These are phyloP conservation scores for Dichomitus squalens DNA, from an alignment of 1,284 basidiomycete genomes.

Conservation along the genomic window DNA sequence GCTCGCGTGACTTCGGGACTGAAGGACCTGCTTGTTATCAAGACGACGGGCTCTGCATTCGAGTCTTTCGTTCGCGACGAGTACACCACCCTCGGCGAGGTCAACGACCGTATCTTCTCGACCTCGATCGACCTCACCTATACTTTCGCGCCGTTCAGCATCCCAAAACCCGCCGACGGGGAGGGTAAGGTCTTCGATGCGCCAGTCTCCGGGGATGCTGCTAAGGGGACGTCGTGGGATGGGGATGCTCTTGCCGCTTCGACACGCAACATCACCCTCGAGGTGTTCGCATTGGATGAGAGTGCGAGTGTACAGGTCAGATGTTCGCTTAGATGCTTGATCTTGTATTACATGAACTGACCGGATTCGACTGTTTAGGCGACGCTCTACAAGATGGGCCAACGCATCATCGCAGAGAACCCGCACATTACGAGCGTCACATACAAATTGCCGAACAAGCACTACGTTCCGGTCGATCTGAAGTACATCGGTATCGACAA, in stretches of 20 bases:
- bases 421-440: slow-evolving; percentile 60
- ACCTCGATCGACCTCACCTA: slow-evolving; percentile 81
- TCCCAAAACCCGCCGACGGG: slow-evolving; percentile 41
- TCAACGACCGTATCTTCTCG: slow-evolving; percentile 87
- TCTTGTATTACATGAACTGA: neutral
- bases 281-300: slow-evolving; percentile 85
- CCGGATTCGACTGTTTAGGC: slow-evolving; percentile 50
- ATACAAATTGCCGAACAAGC: slow-evolving; percentile 91
- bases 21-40: slow-evolving; percentile 85
- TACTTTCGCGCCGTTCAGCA: slow-evolving; percentile 54
- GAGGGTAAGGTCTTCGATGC: slow-evolving; percentile 55
- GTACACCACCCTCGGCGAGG: slow-evolving; percentile 83
- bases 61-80: slow-evolving; percentile 84
- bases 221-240: slow-evolving; percentile 60
- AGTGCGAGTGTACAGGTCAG: slow-evolving; percentile 88
- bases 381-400: slow-evolving; percentile 89
- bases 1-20: slow-evolving; percentile 73
- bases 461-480: slow-evolving; percentile 88
- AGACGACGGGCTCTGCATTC: slow-evolving; percentile 89
- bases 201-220: slow-evolving; percentile 34
- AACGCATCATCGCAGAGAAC: slow-evolving; percentile 72
- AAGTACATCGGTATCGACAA: slow-evolving; percentile 60
- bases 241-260: slow-evolving; percentile 55
- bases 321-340: too few relatives aligned
- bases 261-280: slow-evolving; percentile 72